Base-by-base conservation (phyloP, 2,329 filamentous ascomycete species). In the Beauveria pseudobassiana region DNA sequence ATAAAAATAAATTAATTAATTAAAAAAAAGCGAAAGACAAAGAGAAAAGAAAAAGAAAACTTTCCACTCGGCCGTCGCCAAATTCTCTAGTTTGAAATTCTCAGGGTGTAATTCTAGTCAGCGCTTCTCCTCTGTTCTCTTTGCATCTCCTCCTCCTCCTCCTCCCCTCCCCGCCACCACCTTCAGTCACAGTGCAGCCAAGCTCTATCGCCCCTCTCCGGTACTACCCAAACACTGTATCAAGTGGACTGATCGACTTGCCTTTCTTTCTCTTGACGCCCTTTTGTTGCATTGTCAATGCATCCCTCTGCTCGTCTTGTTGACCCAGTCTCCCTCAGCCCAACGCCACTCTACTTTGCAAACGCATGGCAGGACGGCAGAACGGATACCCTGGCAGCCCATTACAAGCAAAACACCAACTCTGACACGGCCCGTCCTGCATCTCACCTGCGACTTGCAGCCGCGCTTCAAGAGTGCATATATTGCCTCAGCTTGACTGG, bases 401-500 rank as follows among this genome's bases (percentile, higher is more conserved):
- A 43, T 30, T 26, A 57, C n/a, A 56, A 48, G 42, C 53, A 57
- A 57, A 57, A 48, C 54, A 38, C 38, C 38, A 43, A 54, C 24
- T 20, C 43, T 57, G 14, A 57, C 42, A 26, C 43, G 42, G n/a
- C 26, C 42, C 43, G n/a, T 38, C 54, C n/a, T 57, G 54, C 54
- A 57, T 28, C 54, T 57, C 54, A 48, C 54, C 54, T 57, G 54
- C 54, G 43, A 57, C 54, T 49, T 57, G 54, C 54, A 57, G 54
- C 26, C 20, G 30, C 43, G 43, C 43, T 49, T 45, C 54, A 57
- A 57, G 43, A 49, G 54, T 49, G 26, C 54, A 48, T 57, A 30
- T 56, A 20, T 46, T 56, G 53, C 53, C 42, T 56, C 40, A 28
- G 40, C 24, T 45, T 18, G 38, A 24, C 40, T 40, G 30, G 52